Conservation (phyloP, 768 basidiomycete species). For the Butyriboletus loyo region DNA sequence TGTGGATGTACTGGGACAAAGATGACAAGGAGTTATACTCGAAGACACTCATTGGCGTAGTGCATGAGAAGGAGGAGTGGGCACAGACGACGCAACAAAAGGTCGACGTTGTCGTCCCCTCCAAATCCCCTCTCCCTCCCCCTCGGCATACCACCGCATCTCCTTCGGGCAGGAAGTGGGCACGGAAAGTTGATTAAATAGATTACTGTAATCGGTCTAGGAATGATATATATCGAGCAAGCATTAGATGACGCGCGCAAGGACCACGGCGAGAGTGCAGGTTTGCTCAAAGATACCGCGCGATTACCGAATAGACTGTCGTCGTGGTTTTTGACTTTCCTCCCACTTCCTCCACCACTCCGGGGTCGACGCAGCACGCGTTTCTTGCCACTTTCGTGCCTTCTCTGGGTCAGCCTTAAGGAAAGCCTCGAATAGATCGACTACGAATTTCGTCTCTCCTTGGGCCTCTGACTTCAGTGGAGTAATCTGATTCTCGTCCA, state of each 20-base stretch:
- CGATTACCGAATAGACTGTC: constrained; percentile 2
- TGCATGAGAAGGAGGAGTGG: constrained; percentile 31
- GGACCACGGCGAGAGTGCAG: background rate
- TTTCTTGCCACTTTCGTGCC: constrained; percentile 20
- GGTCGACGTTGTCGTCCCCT: constrained; percentile 44
- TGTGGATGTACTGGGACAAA: constrained; percentile 81
- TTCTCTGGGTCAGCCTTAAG: constrained; percentile 24
- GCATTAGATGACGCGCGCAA: background rate
- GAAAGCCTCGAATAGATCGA: constrained; percentile 22
- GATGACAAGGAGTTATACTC: constrained; percentile 34
- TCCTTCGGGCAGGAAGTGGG: constrained; percentile 63
- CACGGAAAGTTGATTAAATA: constrained; percentile 67
- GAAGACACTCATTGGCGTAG: constrained; percentile 15
- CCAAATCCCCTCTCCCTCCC: constrained; percentile 42
- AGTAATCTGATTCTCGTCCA: constrained; percentile 12
- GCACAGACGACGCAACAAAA: constrained; percentile 23
- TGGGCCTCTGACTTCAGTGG: constrained; percentile 7
- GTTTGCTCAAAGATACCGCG: background rate
- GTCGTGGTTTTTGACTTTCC: constrained; percentile 16
- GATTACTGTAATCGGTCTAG: constrained; percentile 14
- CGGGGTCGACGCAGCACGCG: constrained; percentile 21
- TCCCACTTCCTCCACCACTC: constrained; percentile 34
- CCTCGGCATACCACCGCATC: constrained; percentile 41
- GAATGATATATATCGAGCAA: constrained; percentile 18
- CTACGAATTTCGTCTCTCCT: constrained; percentile 14